These are phyloP conservation scores for Nissolia schottii DNA, from an alignment of 306 rosid species.

Conservation along the genomic window DNA sequence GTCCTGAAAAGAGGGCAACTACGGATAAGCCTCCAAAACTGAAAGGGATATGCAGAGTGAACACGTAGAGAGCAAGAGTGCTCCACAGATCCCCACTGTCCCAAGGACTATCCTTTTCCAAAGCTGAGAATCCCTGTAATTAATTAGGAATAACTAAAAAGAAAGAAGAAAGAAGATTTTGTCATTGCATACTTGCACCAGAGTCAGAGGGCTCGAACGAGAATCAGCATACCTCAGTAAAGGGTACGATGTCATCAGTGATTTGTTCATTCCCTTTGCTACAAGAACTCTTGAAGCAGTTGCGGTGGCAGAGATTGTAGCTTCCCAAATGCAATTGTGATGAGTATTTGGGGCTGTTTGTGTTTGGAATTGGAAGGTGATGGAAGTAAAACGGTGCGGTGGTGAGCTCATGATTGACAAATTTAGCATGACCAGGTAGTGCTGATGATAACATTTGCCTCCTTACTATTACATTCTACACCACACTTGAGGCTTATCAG, in stretches of 20 bases:
- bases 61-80: conserved; percentile 57
- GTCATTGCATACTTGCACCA: background rate
- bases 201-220: background rate
- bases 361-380: background rate
- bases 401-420: background rate
- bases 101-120: conserved; percentile 57
- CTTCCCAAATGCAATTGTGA: background rate
- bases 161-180: background rate
- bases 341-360: background rate
- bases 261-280: conserved; percentile 28
- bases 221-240: conserved; percentile 46
- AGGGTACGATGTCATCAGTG: conserved; percentile 27
- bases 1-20: conserved; percentile 38
- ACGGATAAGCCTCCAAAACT: conserved; percentile 79
- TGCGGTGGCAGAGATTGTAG: conserved; percentile 19
- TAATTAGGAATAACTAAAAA: conserved; percentile 2
- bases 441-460: conserved; percentile 38
- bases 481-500: background rate
- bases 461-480: background rate
- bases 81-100: conserved; percentile 57
- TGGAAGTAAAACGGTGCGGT: conserved; percentile 20
- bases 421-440: conserved; percentile 16
- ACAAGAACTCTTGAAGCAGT: conserved; percentile 37
- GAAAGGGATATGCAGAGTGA: conserved; percentile 81
- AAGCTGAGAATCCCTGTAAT: conserved; percentile 56